A percentile compares a stretch with the other conserved stretches of the same genome.
Evolutionary conservation across 2,329 filamentous ascomycete genomes (phyloP).

Genomic region (Paramyrothecium sp.): DNA sequence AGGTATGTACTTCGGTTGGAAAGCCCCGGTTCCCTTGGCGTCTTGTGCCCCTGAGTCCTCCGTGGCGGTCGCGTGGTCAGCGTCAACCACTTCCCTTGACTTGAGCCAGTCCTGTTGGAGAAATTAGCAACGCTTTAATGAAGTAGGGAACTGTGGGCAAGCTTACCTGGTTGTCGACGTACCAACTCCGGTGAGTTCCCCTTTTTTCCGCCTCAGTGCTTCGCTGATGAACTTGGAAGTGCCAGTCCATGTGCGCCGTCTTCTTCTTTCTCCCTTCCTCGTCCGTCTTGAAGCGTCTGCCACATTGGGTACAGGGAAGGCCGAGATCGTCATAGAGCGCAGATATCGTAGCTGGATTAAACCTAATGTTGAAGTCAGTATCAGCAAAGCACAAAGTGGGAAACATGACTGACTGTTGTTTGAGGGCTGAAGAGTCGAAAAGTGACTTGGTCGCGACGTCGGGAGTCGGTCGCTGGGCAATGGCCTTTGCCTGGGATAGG

Average conservation of each 20-base stretch:
- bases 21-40: slow-evolving; percentile 36
- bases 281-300: slow-evolving; percentile 77
- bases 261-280: slow-evolving; percentile 82
- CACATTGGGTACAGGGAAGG: slow-evolving; percentile 88
- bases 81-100: slow-evolving; percentile 76
- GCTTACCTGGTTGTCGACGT: slow-evolving; percentile 80
- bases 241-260: slow-evolving; percentile 94
- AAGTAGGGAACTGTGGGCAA: not conserved
- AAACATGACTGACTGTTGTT: slow-evolving; percentile 58
- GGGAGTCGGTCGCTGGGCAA: slow-evolving; percentile 16
- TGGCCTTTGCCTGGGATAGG: slow-evolving; percentile 28
- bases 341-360: slow-evolving; percentile 71
- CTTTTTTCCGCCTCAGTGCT: slow-evolving; percentile 83
- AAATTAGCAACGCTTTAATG: slow-evolving; percentile 20
- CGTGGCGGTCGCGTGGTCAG: slow-evolving; percentile 40
- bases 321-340: slow-evolving; percentile 79
- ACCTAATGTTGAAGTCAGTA: slow-evolving; percentile 42
- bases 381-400: not conserved
- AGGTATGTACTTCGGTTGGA: slow-evolving; percentile 69
- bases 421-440: slow-evolving; percentile 67
- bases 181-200: slow-evolving; percentile 91
- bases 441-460: slow-evolving; percentile 49
- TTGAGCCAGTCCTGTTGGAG: slow-evolving; percentile 77
- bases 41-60: slow-evolving; percentile 30
- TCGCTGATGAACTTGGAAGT: slow-evolving; percentile 89